Percentiles rank a stretch among this genome's conserved stretches.
Evolutionary conservation across 768 basidiomycete genomes (phyloP).

Genomic region (Leccinum ochraceum): DNA sequence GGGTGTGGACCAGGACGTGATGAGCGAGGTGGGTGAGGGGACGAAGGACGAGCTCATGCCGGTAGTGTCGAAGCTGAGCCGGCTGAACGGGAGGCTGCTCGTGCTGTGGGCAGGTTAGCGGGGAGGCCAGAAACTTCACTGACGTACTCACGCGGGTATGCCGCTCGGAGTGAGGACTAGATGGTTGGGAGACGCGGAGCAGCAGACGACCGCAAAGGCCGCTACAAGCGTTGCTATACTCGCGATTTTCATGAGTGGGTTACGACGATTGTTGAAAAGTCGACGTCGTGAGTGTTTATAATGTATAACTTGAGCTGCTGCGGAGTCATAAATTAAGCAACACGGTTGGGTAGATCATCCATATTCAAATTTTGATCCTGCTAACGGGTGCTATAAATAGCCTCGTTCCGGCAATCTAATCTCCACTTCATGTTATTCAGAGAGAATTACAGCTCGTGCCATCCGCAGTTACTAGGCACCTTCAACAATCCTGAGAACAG

Average conservation of each 20-base stretch:
- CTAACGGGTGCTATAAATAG: background rate
- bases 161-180: conserved; percentile 14
- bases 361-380: background rate
- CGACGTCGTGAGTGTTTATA: background rate
- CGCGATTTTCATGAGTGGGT: conserved; percentile 17
- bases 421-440: background rate
- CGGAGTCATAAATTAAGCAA: conserved; percentile 19
- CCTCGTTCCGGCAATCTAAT: background rate
- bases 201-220: conserved; percentile 9
- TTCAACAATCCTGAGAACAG: background rate
- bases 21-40: conserved; percentile 26
- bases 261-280: background rate
- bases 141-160: conserved; percentile 21
- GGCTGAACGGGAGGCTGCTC: conserved; percentile 18
- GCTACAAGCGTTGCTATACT: conserved; percentile 5
- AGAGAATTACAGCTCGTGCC: background rate
- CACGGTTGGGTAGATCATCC: conserved; percentile 2
- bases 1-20: conserved; percentile 28
- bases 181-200: conserved; percentile 9
- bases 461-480: background rate
- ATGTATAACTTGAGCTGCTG: conserved; percentile 9
- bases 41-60: conserved; percentile 15
- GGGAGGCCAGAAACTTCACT: background rate
- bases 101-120: conserved; percentile 17
- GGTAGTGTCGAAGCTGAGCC: conserved; percentile 26